A percentile compares a stretch with the other conserved stretches of the same genome.
Conservation (phyloP, 441 rosid species). For the Melianthus villosus region DNA sequence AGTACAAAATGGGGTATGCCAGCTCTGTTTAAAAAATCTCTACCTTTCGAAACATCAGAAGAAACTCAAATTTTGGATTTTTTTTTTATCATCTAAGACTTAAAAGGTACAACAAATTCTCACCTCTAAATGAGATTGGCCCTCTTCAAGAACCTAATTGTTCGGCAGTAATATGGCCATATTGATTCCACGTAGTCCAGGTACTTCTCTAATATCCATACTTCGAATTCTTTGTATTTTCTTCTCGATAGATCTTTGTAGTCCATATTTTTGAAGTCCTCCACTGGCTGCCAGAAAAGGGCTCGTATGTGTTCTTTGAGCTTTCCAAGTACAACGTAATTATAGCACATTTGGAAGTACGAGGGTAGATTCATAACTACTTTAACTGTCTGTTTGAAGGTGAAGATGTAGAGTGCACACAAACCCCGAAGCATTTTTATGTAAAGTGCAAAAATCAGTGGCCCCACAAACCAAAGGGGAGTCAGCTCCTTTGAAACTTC, state of each 20-base stretch:
- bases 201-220: constrained; percentile 50
- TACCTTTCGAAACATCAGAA: too few species aligned
- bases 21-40: too few species aligned
- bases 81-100: too few species aligned
- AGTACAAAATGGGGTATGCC: too few species aligned
- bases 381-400: constrained; percentile 51
- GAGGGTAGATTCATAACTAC: constrained; percentile 38
- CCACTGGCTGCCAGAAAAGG: too few species aligned
- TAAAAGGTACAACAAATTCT: too few species aligned
- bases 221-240: constrained; percentile 44
- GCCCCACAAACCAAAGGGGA: constrained; percentile 75
- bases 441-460: constrained; percentile 46
- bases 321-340: constrained; percentile 44
- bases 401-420: constrained; percentile 56
- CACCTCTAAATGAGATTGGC: constrained; percentile 70
- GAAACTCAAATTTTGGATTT: too few species aligned
- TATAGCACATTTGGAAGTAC: constrained; percentile 31
- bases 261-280: constrained; percentile 41
- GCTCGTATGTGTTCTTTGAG: too few species aligned
- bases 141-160: constrained; percentile 81
- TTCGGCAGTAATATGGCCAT: constrained; percentile 91
- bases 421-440: constrained; percentile 54
- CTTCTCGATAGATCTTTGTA: constrained; percentile 40
- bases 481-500: constrained; percentile 68
- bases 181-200: constrained; percentile 70